Evolutionary conservation across 1,284 basidiomycete genomes (phyloP).

Genomic region (Trichosporon asahii): DNA sequence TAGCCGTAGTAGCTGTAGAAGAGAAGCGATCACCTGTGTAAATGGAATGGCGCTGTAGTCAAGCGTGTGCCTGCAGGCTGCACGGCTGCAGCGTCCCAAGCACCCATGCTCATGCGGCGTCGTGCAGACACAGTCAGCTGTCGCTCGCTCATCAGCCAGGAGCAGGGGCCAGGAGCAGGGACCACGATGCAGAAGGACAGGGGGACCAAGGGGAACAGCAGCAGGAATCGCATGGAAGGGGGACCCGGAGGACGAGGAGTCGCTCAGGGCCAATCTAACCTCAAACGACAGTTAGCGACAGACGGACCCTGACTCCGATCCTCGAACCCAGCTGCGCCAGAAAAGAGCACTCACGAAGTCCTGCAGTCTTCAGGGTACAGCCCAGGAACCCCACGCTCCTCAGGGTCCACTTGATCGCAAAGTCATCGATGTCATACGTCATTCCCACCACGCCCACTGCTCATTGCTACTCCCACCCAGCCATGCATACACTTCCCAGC

Average conservation of each 20-base stretch:
- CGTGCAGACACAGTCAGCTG: background rate
- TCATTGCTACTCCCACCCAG: no score
- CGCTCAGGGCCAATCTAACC: background rate
- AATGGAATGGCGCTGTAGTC: background rate
- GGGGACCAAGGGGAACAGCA: background rate
- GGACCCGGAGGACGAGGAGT: background rate
- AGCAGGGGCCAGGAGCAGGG: background rate
- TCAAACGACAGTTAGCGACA: conserved; percentile 10
- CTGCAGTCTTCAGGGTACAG: background rate
- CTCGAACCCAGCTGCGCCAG: background rate
- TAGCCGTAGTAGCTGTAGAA: background rate
- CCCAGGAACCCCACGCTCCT: background rate
- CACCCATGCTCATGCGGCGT: background rate
- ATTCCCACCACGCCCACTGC: conserved; percentile 1
- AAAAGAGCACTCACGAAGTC: background rate
- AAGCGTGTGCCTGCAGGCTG: conserved; percentile 2
- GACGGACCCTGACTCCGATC: background rate
- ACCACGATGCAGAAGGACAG: background rate
- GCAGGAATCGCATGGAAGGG: background rate
- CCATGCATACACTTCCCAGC: background rate
- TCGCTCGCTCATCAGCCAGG: background rate
- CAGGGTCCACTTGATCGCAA: background rate
- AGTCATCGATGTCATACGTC: background rate
- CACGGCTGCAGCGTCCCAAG: background rate
- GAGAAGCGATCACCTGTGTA: background rate